Evolutionary conservation across 176 grass and related monocot species (phyloP).

Genomic region (Aegilops umbellulata): DNA sequence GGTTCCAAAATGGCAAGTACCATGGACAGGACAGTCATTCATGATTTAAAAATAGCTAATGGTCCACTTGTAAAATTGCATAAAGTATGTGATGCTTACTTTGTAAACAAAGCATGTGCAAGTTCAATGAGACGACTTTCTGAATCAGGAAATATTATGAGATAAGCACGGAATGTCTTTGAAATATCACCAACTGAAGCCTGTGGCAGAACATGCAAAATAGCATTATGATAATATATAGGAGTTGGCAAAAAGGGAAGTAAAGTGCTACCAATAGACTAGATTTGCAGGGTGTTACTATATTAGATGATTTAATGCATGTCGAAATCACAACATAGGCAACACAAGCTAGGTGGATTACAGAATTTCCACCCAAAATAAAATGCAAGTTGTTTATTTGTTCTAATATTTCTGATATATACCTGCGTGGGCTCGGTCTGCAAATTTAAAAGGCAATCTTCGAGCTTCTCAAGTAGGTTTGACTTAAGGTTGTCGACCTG

Average conservation of each 20-base stretch:
- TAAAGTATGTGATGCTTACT: constrained; percentile 64
- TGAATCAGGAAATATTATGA: constrained; percentile 99
- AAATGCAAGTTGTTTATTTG: constrained; percentile 4
- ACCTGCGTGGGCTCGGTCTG: constrained; percentile 73
- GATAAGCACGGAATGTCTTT: constrained; percentile 90
- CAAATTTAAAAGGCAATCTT: constrained; percentile 80
- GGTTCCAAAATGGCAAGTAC: not conserved
- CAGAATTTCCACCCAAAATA: constrained; percentile 1
- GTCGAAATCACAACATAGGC: not conserved
- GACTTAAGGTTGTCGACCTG: constrained; percentile 95
- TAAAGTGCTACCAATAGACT: constrained; percentile 4
- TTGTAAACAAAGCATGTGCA: constrained; percentile 84
- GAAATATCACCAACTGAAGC: constrained; percentile 86
- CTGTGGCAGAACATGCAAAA: constrained; percentile 33
- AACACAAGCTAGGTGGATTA: constrained; percentile 4
- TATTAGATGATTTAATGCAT: not conserved
- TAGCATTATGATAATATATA: not conserved
- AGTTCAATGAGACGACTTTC: constrained; percentile 91
- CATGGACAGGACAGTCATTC: constrained; percentile 4
- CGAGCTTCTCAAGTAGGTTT: constrained; percentile 89
- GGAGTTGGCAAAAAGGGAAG: not conserved
- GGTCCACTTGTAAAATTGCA: constrained; percentile 10
- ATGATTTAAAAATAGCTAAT: constrained; percentile 21
- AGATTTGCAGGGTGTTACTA: not conserved
- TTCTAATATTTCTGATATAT: constrained; percentile 35